Percentiles rank a stretch among this genome's conserved stretches.
Conservation (phyloP, 306 rosid species). For the Vigna nakashimae region DNA sequence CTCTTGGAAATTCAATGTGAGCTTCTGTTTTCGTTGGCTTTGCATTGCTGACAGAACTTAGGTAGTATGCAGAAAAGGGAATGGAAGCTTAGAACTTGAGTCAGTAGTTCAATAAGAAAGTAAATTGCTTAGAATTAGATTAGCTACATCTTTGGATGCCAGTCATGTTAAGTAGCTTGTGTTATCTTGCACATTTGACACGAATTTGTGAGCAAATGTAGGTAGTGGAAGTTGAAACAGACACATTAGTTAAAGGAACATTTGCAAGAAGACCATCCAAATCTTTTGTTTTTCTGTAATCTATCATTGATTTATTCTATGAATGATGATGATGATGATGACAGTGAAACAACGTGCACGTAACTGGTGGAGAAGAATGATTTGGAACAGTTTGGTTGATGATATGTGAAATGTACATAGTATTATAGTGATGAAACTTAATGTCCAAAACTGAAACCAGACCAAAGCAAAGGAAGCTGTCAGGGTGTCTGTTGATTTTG, state of each 20-base stretch:
- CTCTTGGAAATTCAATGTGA: neutral
- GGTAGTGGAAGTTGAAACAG: neutral
- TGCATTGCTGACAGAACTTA: constrained; percentile 9
- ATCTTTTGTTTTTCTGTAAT: neutral
- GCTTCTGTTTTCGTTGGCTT: constrained; percentile 3
- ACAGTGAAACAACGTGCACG: neutral
- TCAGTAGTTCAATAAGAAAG: neutral
- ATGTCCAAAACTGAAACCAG: neutral
- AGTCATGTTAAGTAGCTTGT: neutral
- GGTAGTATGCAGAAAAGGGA: neutral
- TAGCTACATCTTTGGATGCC: neutral
- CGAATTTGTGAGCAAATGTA: neutral
- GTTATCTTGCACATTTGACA: neutral
- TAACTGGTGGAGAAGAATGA: neutral
- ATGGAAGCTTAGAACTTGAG: neutral
- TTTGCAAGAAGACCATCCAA: too few relatives aligned
- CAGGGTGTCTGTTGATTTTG: neutral
- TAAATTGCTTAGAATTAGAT: constrained; percentile 21
- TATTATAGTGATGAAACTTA: neutral
- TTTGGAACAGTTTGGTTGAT: constrained; percentile 1
- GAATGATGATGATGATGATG: neutral
- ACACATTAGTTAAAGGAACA: neutral
- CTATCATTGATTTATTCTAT: neutral
- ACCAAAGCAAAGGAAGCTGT: neutral
- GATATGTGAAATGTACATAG: neutral